Conservation (phyloP, 108 stramenopile species). For the Nitzschia palea region DNA sequence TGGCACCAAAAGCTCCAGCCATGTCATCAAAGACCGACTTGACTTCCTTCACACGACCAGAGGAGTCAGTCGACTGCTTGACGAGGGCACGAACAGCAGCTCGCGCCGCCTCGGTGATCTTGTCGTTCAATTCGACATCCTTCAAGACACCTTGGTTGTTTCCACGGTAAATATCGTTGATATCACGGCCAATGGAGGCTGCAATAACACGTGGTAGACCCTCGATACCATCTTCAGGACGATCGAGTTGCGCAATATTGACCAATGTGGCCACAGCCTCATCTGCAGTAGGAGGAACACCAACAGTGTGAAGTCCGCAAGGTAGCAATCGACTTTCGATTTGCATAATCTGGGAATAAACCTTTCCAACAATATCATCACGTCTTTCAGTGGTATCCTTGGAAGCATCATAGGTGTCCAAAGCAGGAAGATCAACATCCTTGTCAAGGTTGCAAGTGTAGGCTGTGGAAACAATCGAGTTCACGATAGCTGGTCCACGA, state of each 20-base stretch:
- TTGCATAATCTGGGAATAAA: slow-evolving; percentile 95
- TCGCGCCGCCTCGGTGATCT: slow-evolving; percentile 83
- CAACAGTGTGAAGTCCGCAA: slow-evolving; percentile 95
- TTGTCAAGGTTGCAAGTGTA: slow-evolving; percentile 96
- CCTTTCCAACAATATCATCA: slow-evolving; percentile 84
- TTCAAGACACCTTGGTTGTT: slow-evolving; percentile 88
- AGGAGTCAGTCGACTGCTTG: slow-evolving; percentile 82
- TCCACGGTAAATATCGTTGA: slow-evolving; percentile 93
- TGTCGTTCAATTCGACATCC: slow-evolving; percentile 87
- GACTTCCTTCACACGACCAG: slow-evolving; percentile 95
- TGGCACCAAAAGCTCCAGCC: slow-evolving; percentile 59
- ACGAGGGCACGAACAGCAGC: slow-evolving; percentile 92
- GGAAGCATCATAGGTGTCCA: slow-evolving; percentile 82
- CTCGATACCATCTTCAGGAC: slow-evolving; percentile 92
- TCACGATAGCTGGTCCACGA: slow-evolving; percentile 94
- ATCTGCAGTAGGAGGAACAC: slow-evolving; percentile 93
- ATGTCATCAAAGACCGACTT: slow-evolving; percentile 85
- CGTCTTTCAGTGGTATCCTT: slow-evolving; percentile 78
- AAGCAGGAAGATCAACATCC: slow-evolving; percentile 90
- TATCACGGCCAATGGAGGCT: slow-evolving; percentile 88
- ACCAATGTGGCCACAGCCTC: slow-evolving; percentile 96
- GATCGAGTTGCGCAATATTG: slow-evolving; percentile 94
- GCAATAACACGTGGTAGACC: slow-evolving; percentile 93
- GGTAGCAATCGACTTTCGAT: slow-evolving; percentile 96
- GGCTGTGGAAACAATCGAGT: slow-evolving; percentile 93